Evolutionary conservation across 2,329 filamentous ascomycete species (phyloP).

Genomic region (Tolypocladium amazonense): DNA sequence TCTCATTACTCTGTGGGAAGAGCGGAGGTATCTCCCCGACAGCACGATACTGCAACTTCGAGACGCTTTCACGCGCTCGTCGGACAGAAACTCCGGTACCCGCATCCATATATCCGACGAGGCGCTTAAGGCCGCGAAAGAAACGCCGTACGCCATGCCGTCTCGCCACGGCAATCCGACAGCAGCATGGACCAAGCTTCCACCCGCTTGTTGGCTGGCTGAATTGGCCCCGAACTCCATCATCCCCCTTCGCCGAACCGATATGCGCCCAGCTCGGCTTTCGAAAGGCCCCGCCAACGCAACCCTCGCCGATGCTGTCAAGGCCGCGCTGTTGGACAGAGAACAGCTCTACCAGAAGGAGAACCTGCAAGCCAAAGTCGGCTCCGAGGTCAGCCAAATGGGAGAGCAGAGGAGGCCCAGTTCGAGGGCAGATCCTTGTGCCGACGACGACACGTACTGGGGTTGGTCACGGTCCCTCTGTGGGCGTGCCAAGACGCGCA

Average conservation of each 20-base stretch:
- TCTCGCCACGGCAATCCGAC: conserved; percentile 65
- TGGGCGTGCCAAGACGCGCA: conserved; percentile 53
- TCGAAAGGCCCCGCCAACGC: conserved; percentile 57
- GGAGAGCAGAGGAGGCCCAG: conserved; percentile 59
- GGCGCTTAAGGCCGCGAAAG: conserved; percentile 34
- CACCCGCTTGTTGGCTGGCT: conserved; percentile 71
- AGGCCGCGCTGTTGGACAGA: conserved; percentile 57
- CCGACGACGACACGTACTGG: conserved; percentile 68
- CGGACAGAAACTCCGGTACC: conserved; percentile 11
- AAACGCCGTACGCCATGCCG: conserved; percentile 61
- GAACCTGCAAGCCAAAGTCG: conserved; percentile 34
- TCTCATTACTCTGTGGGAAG: conserved; percentile 61
- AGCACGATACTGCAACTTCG: conserved; percentile 48
- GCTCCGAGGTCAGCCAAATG: conserved; percentile 54
- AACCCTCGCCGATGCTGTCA: conserved; percentile 56
- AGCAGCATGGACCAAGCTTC: conserved; percentile 70
- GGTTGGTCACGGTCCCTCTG: conserved; percentile 79
- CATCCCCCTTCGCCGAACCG: conserved; percentile 59
- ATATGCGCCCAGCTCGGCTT: conserved; percentile 63
- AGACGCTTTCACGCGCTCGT: conserved; percentile 37
- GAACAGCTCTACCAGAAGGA: conserved; percentile 55
- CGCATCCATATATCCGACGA: conserved; percentile 10
- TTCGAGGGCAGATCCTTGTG: conserved; percentile 53
- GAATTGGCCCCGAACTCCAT: conserved; percentile 68
- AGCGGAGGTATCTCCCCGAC: conserved; percentile 49